These are phyloP conservation scores for Sphenostylis stenocarpa DNA, from an alignment of 306 rosid species.

Conservation along the genomic window DNA sequence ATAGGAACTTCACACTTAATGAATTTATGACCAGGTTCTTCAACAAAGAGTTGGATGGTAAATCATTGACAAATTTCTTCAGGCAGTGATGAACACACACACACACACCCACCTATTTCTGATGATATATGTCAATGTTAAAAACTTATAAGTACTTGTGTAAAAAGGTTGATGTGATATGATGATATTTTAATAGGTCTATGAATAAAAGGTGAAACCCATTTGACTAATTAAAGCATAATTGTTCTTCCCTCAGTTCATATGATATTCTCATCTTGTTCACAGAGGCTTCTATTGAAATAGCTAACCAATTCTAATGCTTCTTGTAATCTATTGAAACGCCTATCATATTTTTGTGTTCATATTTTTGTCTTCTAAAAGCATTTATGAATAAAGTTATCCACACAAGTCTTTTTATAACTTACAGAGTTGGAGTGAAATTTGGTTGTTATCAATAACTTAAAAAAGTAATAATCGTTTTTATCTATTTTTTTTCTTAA, in stretches of 20 bases:
- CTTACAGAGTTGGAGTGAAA: no score
- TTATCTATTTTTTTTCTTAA: no score
- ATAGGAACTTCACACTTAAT: constrained; percentile 40
- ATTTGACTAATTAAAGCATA: background rate
- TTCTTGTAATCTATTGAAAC: no score
- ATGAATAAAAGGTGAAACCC: background rate
- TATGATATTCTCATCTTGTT: background rate
- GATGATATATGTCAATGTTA: background rate
- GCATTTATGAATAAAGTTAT: no score
- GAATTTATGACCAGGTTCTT: constrained; percentile 65
- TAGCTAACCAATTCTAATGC: no score
- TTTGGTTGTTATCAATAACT: no score
- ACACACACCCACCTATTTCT: background rate
- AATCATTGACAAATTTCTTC: constrained; percentile 57
- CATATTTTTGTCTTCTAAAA: no score
- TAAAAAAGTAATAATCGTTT: no score
- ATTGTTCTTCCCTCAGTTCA: background rate
- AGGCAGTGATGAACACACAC: constrained; percentile 29
- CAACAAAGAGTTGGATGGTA: constrained; percentile 62
- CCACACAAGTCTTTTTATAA: no score
- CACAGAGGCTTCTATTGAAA: no score
- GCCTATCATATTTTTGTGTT: no score
- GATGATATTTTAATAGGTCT: background rate
- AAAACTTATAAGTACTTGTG: background rate
- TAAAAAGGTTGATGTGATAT: background rate